Evolutionary conservation across 345 rosid genomes (phyloP).

Genomic region (Rhodamnia rubescens): DNA sequence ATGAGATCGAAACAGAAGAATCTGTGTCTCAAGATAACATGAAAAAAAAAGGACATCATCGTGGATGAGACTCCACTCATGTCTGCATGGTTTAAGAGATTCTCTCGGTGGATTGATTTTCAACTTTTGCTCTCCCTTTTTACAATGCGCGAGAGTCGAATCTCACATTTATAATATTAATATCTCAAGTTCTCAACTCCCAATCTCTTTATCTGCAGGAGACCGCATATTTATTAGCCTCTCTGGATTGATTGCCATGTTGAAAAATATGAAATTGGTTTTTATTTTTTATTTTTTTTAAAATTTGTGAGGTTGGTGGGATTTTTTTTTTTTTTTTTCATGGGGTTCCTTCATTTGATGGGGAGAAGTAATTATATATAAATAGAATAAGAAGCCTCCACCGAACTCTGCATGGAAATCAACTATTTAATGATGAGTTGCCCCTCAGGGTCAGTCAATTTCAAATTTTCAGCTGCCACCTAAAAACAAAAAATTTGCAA

Average conservation of each 20-base stretch:
- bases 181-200: too few species aligned
- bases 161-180: too few species aligned
- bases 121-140: too few species aligned
- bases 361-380: not conserved
- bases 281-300: not conserved
- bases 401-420: not conserved
- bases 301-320: not conserved
- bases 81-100: not conserved
- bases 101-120: not conserved
- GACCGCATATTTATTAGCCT: too few species aligned
- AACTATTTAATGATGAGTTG: not conserved
- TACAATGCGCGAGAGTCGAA: too few species aligned
- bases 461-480: not conserved
- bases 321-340: too few species aligned
- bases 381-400: not conserved
- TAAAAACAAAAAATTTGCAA: not conserved
- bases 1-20: conserved; percentile 15
- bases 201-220: too few species aligned
- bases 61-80: conserved; percentile 10
- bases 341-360: not conserved
- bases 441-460: not conserved
- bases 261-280: not conserved
- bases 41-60: conserved; percentile 6
- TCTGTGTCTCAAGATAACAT: conserved; percentile 23
- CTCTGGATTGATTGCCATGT: not conserved